Evolutionary conservation across 2,329 filamentous ascomycete genomes (phyloP), one percentile per base, ranked within the genome.

Genomic region (Neobulgaria alba): DNA sequence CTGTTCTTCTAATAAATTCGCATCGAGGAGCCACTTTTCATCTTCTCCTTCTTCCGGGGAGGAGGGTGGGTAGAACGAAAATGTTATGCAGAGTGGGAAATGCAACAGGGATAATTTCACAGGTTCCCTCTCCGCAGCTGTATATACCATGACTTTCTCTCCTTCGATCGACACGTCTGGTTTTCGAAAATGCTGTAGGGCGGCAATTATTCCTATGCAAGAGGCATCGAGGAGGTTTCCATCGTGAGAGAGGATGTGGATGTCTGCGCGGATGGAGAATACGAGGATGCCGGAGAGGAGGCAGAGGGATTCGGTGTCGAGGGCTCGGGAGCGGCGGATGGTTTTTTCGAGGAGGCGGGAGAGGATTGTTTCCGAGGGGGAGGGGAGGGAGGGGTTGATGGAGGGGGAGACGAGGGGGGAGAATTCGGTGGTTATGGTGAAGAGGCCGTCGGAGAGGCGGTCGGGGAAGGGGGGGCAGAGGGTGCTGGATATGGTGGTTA

Each of bases 271-370:
- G 48, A 98, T 73, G 46, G 83, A 83, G 79, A 92, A 98, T 67
- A 85, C 92, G 63, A 93, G 95, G 45, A 84, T 73, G 5, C 86
- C 89, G 9, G 92, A 88, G 19, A 95, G 72, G 16, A 98, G 85
- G 63, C 92, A 98, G 33, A 98, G 74, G 3, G 89, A 95, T 65
- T 98, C 92, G 23, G 89, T 95, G 62, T 96, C 90, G 30, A 98
- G 77, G 5, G 92, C 90, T 53, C 84, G 84, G 1, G 89, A 95
- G 45, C 92, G 82, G 31, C 92, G 88, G 46, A 96, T 79, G 7
- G 92, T 90, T 66, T 95, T 95, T 63, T 98, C 92, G 15, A 98
- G 33, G 15, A 40, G n/a, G 18, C 38, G 38, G 8, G 38, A 40
- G 10, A 40, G 19, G 14, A 40, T 30, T 3, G 26, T 34, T 29